Base-by-base conservation (phyloP, 805 yeast species). In the Suhomyces emberorum region DNA sequence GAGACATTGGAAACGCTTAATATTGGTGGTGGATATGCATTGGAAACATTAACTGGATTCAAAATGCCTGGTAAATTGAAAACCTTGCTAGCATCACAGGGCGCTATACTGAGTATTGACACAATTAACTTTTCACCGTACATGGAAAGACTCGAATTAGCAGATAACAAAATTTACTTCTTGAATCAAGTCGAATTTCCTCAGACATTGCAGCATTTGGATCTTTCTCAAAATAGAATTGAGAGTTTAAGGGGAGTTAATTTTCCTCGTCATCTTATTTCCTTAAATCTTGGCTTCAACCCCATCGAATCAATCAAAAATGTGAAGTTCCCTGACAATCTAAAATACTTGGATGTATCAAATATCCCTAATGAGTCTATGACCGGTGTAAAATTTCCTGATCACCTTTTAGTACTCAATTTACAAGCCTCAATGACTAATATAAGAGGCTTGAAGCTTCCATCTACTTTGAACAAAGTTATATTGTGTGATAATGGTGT, bases 301-400 rank as follows among this genome's bases (percentile, higher is more conserved):
- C 73, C 74, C 2, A 65, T 69, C 11, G 73, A 69, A 33, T 61
- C 65, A 28, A 55, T 68, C 26, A 62, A 65, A 41, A 70, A 71
- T 7, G 62, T 53, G 14, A 59, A 57, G 35, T 66, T 68, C 30
- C 73, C 73, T 4, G 72, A 67, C 10, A 37, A 44, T 16, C 42
- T 69, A 23, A 51, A 51, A 29, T 55, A 56, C 41, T 51, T 69
- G 43, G 74, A 69, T 41, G 40, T 65, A 8, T 65, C 72, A 5
- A 63, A 65, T 36, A 58, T 68, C 7, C 73, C 74, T 3, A 69
- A 67, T 42, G 74, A 69, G 43, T 58, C 69, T 7, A 68, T 69
- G 74, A 61, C 72, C 0, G 71, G 73, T 1, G 57, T 69, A n/a
- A 68, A 64, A 39, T 66, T 69, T 34, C 74, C 74, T 1, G 74